These are phyloP conservation scores for Colletotrichum acutatum DNA, from an alignment of 2,329 filamentous ascomycete species.

Conservation along the genomic window DNA sequence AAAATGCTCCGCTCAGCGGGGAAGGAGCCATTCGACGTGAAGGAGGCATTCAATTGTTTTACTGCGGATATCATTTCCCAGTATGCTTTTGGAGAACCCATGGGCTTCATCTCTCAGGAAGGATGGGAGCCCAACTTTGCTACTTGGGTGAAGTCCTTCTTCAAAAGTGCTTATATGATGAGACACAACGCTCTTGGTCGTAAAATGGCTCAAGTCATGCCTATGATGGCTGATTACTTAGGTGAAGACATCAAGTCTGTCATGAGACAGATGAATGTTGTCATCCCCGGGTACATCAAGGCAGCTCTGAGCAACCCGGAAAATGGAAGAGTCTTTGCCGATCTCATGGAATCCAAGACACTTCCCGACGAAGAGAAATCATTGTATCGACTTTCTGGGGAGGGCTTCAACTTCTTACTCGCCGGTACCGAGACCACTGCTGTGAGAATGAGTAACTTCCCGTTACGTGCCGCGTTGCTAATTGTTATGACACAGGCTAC, in stretches of 20 bases:
- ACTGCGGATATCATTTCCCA: conserved; percentile 51
- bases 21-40: conserved; percentile 44
- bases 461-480: background rate
- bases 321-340: conserved; percentile 42
- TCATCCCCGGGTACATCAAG: conserved; percentile 40
- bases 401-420: conserved; percentile 53
- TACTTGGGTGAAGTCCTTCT: conserved; percentile 46
- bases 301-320: conserved; percentile 38
- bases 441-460: conserved; percentile 21
- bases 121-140: conserved; percentile 48
- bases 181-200: conserved; percentile 44
- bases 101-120: conserved; percentile 44
- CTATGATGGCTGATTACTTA: conserved; percentile 40
- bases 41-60: conserved; percentile 51
- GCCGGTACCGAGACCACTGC: conserved; percentile 65
- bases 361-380: conserved; percentile 33
- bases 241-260: conserved; percentile 40
- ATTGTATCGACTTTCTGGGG: conserved; percentile 29
- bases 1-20: conserved; percentile 38
- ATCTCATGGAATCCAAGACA: conserved; percentile 40
- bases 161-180: conserved; percentile 47
- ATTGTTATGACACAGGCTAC: conserved; percentile 31
- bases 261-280: conserved; percentile 41
- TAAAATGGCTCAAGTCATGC: conserved; percentile 40
- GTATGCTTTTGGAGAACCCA: conserved; percentile 49